phyloP scores from a whole-genome alignment of 257 asterid genomes.

The Plantago major region DNA sequence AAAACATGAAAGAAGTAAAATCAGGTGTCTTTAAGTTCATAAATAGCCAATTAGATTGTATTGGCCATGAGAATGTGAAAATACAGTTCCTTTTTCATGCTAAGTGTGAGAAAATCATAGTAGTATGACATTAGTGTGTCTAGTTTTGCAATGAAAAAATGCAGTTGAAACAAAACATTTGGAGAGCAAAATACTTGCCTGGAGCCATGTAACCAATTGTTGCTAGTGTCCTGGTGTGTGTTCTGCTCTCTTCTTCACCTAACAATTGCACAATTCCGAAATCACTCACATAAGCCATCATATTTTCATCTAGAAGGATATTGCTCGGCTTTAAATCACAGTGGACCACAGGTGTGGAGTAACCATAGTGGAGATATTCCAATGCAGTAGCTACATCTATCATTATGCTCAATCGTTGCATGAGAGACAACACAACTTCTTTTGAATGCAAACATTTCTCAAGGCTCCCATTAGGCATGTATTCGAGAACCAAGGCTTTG shows the following conservation, averaged over 20 bases:
- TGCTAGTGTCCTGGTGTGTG: neutral
- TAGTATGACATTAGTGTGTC: too few species aligned
- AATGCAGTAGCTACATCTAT: neutral
- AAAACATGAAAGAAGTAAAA: neutral
- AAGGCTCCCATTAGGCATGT: too few species aligned
- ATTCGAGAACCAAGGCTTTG: neutral
- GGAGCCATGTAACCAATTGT: constrained; percentile 2
- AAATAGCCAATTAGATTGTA: neutral
- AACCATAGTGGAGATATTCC: constrained; percentile 4
- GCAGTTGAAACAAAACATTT: too few species aligned
- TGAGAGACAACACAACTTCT: neutral
- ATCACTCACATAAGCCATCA: neutral
- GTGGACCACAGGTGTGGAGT: neutral
- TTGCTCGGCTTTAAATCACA: constrained; percentile 5
- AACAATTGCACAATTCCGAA: neutral
- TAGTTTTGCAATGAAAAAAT: neutral
- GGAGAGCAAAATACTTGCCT: neutral
- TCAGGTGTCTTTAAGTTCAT: neutral
- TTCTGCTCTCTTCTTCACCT: neutral
- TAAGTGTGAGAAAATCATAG: too few species aligned
- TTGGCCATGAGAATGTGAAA: too few species aligned
- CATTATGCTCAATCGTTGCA: constrained; percentile 1
- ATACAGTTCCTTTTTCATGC: too few species aligned
- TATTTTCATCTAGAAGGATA: neutral
- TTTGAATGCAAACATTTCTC: neutral